Evolutionary conservation across 176 grass and related monocot genomes (phyloP), one percentile per base, ranked within the genome.

Genomic region (Poa annua): DNA sequence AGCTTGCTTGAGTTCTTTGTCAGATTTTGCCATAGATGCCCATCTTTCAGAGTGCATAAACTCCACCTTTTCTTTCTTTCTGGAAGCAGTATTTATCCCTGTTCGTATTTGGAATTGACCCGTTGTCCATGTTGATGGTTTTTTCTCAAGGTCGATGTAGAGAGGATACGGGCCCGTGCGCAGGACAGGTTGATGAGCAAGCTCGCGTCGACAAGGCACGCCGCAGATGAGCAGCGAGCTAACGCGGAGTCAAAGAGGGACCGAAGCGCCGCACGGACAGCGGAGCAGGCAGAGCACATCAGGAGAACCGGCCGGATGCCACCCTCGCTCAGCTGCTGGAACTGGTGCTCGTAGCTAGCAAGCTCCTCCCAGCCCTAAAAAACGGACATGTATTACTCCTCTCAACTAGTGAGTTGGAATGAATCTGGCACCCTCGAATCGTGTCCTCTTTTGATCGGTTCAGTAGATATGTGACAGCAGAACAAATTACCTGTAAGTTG

Each of bases 121-220:
- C 42, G 29, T 0, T 72, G 66, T 6, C 24, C 22, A 54, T 75
- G 25, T 14, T 75, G 48, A 74, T 8, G 2, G 7, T 21, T 25
- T 0, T 79, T 13, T 47, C 15, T 62, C 35, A 65, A 99, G 97
- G 89, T 99, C 45, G 91, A 99, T 47, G 93, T 99, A 25, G 97
- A 99, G 72, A 88, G 88, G 78, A 99, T 96, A 88, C 85, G 97
- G 59, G 87, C 93, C 22, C 72, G 86, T 66, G 89, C 91, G 0
- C 97, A 99, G 11, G 93, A 99, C 77, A 86, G 15, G 76, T 66
- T 99, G 75, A 99, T 96, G 93, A 88, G 83, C 79, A 87, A 96
- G 75, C 75, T 99, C 22, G 91, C 91, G 29, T 86, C 84, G 7
- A 85, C 88, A 8, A 88, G 81, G 66, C 97, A 99, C 45, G 87